Conservation (phyloP, 1,139 yeast genomes). For the Fermentozyma sake region DNA sequence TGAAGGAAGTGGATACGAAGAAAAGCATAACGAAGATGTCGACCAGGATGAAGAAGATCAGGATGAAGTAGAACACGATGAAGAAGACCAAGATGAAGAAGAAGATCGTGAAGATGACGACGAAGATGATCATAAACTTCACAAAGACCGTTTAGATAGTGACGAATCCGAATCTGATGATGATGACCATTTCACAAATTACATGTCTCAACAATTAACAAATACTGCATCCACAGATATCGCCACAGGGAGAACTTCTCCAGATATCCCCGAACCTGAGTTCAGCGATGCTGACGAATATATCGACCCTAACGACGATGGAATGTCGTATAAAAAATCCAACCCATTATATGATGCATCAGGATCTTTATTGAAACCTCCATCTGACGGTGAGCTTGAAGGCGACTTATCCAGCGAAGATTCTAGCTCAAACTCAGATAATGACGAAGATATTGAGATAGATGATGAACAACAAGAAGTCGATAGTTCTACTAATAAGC, state of each 20-base stretch:
- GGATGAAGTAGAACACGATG: too few relatives aligned
- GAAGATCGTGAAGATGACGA: constrained; percentile 29
- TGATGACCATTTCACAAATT: constrained; percentile 58
- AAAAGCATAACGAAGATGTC: constrained; percentile 21
- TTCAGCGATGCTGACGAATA: constrained; percentile 51
- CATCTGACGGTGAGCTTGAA: constrained; percentile 11
- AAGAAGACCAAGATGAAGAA: constrained; percentile 15
- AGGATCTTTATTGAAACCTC: constrained; percentile 28
- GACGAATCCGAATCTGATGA: constrained; percentile 23
- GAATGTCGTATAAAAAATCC: constrained; percentile 63
- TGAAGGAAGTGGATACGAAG: constrained; percentile 20
- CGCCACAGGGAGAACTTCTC: constrained; percentile 2
- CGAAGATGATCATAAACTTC: constrained; percentile 22
- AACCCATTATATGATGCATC: constrained; percentile 54
- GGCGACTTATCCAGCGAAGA: constrained; percentile 27
- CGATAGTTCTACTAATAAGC: constrained; percentile 17
- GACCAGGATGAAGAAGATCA: constrained; percentile 12
- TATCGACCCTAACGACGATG: constrained; percentile 79
- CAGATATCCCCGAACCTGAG: background rate
- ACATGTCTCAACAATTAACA: constrained; percentile 79
- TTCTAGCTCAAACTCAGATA: constrained; percentile 27
- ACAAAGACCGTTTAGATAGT: constrained; percentile 12
- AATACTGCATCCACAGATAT: constrained; percentile 56
- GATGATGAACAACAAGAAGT: constrained; percentile 19
- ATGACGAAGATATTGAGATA: constrained; percentile 27